Percentiles rank a stretch among this genome's conserved stretches.
phyloP scores from a whole-genome alignment of 352 stramenopile genomes.

The Globisporangium solare region DNA sequence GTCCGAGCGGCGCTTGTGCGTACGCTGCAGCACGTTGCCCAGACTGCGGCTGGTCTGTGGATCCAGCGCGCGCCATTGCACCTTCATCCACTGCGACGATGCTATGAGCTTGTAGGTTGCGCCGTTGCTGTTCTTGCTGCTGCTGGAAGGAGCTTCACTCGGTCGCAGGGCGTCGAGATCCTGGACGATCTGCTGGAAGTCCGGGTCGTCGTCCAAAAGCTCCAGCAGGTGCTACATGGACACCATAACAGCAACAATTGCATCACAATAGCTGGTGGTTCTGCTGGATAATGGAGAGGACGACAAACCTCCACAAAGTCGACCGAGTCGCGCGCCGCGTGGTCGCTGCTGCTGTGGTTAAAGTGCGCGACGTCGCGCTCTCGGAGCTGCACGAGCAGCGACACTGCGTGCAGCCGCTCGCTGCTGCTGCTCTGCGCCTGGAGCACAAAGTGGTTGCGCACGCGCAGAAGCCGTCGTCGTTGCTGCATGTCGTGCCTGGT shows the following conservation, averaged over 20 bases:
- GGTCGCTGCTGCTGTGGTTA: constrained; percentile 17
- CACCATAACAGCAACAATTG: too few species aligned
- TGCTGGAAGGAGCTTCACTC: constrained; percentile 23
- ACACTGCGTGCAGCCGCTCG: constrained; percentile 49
- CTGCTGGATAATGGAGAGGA: too few species aligned
- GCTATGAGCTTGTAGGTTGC: constrained; percentile 19
- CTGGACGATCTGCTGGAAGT: constrained; percentile 49
- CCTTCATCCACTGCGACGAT: constrained; percentile 28
- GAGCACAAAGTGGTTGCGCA: constrained; percentile 61
- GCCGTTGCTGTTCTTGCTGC: constrained; percentile 32
- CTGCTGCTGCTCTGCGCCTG: constrained; percentile 21
- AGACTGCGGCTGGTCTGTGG: constrained; percentile 24
- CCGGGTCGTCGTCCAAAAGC: constrained; percentile 42
- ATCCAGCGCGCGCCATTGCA: constrained; percentile 63
- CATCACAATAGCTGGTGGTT: too few species aligned
- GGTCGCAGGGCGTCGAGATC: constrained; percentile 42
- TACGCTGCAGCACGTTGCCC: constrained; percentile 36
- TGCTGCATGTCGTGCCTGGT: neutral
- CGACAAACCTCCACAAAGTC: constrained; percentile 33
- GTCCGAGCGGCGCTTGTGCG: constrained; percentile 15
- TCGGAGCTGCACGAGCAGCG: constrained; percentile 51
- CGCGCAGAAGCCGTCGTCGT: constrained; percentile 16
- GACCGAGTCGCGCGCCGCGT: neutral
- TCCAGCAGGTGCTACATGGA: constrained; percentile 28
- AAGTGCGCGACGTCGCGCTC: constrained; percentile 58